phyloP scores from a whole-genome alignment of 129 eudicot genomes.

The Scalesia atractyloides region DNA sequence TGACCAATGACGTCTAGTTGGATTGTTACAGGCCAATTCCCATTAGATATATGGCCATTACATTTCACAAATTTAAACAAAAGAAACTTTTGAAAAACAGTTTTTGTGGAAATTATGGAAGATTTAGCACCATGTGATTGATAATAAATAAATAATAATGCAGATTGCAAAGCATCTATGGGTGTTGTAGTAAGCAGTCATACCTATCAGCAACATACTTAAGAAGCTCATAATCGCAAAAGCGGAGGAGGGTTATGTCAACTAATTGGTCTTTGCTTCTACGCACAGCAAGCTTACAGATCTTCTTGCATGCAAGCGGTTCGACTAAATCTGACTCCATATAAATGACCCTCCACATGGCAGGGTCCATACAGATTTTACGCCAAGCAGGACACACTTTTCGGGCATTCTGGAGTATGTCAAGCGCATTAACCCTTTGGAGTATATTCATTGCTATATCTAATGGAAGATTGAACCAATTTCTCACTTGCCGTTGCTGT shows the following conservation, averaged over 20 bases:
- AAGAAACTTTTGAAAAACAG: no score
- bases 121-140: background rate
- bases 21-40: no score
- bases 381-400: conserved; percentile 2
- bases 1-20: no score
- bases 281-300: background rate
- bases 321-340: background rate
- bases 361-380: background rate
- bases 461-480: conserved; percentile 3
- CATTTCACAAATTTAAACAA: no score
- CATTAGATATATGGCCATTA: no score
- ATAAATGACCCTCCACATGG: background rate
- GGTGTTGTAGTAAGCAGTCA: background rate
- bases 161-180: no score
- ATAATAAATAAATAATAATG: background rate
- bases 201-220: conserved; percentile 4
- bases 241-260: background rate
- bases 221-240: background rate
- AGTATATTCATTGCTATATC: background rate
- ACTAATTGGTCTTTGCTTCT: conserved; percentile 8
- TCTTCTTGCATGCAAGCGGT: background rate
- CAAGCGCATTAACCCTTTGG: background rate
- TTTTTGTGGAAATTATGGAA: no score
- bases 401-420: background rate
- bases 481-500: background rate